Evolutionary conservation across 2,329 filamentous ascomycete species (phyloP), one percentile per base, ranked within the genome.

Genomic region (Penicillium olsonii): DNA sequence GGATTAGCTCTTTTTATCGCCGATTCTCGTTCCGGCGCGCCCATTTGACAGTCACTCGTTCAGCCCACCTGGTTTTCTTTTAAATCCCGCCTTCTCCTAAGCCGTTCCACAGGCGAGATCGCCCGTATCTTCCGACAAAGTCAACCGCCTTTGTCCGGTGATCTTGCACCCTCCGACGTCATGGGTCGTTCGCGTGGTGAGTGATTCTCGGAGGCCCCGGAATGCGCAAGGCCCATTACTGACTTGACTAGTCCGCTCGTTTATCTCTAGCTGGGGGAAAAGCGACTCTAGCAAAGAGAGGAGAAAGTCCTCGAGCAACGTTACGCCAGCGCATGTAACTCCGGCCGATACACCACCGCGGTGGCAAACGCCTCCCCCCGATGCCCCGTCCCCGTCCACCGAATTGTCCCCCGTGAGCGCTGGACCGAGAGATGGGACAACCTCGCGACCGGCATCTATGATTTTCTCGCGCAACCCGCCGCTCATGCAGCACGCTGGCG

Each of bases 401-500:
- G 62, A 64, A 58, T 61, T 67, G 44, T 72, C 75, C 35, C 71
- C 70, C 20, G 61, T 73, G 24, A 68, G 45, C 33, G 64, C 72
- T 52, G 71, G 65, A 53, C 62, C 74, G 47, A 60, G 76, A 68
- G 68, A 68, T 52, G 69, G 77, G 19, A 74, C 76, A 20, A 74
- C 73, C 35, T 87, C 87, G 8, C 82, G 92, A 53, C 91, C 91
- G 27, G 77, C 87, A 72, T 96, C 91, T 54, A 94, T 95, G 81
- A 80, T 92, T 42, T 87, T 94, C 70, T 85, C 88, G 53, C 92
- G 92, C 72, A 87, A 91, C 62, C 90, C 91, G 66, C 88, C 87
- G 66, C 75, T 91, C 69, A 91, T 95, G 86, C 89, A 95, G 65
- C 80, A 94, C 56, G 84, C 83, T 65, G 81, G 87, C 60, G 90